These are phyloP conservation scores for Neurospora sp. DNA, from an alignment of 495 filamentous ascomycete genomes.

Conservation along the genomic window DNA sequence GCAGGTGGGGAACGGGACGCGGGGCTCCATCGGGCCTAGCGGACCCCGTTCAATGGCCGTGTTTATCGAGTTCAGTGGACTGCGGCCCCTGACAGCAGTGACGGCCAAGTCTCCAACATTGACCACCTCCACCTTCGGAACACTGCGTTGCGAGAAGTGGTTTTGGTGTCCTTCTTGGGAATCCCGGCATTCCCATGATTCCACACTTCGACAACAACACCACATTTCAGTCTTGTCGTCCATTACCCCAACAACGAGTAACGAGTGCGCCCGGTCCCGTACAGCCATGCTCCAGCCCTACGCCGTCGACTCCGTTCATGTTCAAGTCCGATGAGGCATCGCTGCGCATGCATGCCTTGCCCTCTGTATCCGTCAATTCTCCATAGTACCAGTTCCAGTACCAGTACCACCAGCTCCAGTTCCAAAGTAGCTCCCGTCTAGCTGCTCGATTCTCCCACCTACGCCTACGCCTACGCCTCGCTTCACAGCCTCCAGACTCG, in stretches of 20 bases:
- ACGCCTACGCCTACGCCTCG: background rate
- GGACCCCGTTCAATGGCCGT: background rate
- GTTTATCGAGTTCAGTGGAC: background rate
- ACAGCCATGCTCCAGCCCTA: conserved; percentile 14
- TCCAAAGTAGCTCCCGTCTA: background rate
- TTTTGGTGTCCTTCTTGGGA: background rate
- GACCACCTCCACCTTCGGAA: background rate
- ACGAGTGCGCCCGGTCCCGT: background rate
- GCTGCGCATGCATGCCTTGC: conserved; percentile 4
- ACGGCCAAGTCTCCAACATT: background rate
- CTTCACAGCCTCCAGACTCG: background rate
- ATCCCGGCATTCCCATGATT: background rate
- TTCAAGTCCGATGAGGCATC: conserved; percentile 10
- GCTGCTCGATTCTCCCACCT: background rate
- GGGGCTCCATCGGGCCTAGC: background rate
- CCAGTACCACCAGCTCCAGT: background rate
- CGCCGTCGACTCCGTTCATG: conserved; percentile 3
- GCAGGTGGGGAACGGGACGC: background rate
- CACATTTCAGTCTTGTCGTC: background rate
- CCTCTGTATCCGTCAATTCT: background rate
- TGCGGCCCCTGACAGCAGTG: background rate
- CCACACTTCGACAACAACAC: background rate
- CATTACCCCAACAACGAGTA: background rate
- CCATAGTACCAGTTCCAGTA: background rate
- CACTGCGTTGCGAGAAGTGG: background rate